Base-by-base conservation (phyloP, 306 rosid genomes). In the Pyrus betulifolia region DNA sequence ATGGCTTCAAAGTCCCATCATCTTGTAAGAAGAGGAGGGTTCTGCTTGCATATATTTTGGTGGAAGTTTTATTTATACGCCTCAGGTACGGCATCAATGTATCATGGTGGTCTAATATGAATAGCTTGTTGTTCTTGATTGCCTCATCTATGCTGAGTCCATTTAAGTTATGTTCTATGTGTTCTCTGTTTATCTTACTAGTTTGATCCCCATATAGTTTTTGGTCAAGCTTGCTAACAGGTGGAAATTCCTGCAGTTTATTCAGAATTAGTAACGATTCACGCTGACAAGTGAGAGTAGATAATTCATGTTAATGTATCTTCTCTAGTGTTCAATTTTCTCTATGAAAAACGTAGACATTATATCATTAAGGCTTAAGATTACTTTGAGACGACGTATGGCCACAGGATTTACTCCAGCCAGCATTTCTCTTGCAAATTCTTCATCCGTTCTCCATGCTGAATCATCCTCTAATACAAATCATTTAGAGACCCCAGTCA, bases 401-500 rank as follows among this genome's bases (percentile, higher is more conserved):
- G 78, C 25, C 76, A 89, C 83, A 35, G 97, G 98, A 78, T 91
- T 82, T 25, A 90, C 80, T 72, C 98, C 98, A 2, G 98, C 98
- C 58, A 94, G 62, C 95, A 94, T 90, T 78, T 94, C 97, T 84
- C 97, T 90, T 8, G 95, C 86, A 81, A 94, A 91, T 75, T 94
- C 97, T 72, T 94, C 93, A 35, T 94, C 98, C 0, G 95, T 89
- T 63, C 89, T 88, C 97, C 98, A 94, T 11, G 95, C 91, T 31
- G 85, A 79, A 80, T 75, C 84, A 74, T 89, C 86, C 80, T 87
- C 98, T 94, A 76, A 79, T 65, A 23, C 19, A 11, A 78, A 77
- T 71, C 70, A 83, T 79, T 18, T 73, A 60, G 70, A 84, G 74
- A 42, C 45, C 45, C 11, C 45, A 40, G 45, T 2, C 55, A 77